These are phyloP conservation scores for Candida buenavistaensis DNA, from an alignment of 1,139 yeast species.

Conservation along the genomic window DNA sequence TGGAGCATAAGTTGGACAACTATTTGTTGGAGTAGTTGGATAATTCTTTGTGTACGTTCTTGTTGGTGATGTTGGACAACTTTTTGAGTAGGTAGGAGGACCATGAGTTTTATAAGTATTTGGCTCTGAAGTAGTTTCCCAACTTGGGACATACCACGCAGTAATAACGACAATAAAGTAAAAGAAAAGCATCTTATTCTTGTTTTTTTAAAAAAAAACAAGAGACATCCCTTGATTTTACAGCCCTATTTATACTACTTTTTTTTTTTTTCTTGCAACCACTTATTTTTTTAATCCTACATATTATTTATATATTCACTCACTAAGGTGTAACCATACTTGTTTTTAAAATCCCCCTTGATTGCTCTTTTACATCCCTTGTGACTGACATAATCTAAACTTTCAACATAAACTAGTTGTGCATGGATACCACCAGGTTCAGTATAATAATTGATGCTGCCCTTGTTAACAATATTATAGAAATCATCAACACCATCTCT, in stretches of 20 bases:
- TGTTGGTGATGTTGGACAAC: too few relatives aligned
- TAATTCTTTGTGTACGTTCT: too few relatives aligned
- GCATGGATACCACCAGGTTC: constrained; percentile 38
- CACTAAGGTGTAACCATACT: constrained; percentile 18
- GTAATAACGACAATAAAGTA: constrained; percentile 10
- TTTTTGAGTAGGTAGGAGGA: too few relatives aligned
- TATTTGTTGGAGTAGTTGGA: too few relatives aligned
- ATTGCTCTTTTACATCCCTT: constrained; percentile 25
- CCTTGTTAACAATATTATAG: constrained; percentile 18
- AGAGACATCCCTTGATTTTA: neutral
- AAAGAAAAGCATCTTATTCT: constrained; percentile 3
- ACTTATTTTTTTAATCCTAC: neutral
- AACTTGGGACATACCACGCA: too few relatives aligned
- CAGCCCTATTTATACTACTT: constrained; percentile 1
- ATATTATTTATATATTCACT: constrained; percentile 10
- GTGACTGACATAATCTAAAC: constrained; percentile 28
- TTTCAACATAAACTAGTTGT: constrained; percentile 29
- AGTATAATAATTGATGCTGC: constrained; percentile 20
- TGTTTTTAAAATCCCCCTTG: constrained; percentile 26
- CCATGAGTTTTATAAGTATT: too few relatives aligned
- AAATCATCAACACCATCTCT: constrained; percentile 28
- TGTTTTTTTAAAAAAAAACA: neutral
- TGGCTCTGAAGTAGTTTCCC: too few relatives aligned
- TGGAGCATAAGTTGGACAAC: constrained; percentile 12
- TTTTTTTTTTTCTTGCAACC: neutral